Evolutionary conservation across 768 basidiomycete species (phyloP), one percentile per base, ranked within the genome.

Genomic region (Dendrothele bispora): DNA sequence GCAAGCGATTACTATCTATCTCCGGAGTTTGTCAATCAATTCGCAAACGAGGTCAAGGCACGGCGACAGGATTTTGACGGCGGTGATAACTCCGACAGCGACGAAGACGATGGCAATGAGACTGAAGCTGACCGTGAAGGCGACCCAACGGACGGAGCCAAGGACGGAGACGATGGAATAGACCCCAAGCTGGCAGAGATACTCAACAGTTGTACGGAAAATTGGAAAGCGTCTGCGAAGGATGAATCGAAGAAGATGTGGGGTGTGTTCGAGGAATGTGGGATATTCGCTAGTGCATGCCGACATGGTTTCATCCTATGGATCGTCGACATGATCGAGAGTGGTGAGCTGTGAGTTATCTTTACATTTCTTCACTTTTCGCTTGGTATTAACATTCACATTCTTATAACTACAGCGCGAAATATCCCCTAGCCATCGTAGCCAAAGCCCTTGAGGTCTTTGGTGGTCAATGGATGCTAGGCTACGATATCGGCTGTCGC

Each of bases 281-380:
- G 67, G 1, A 52, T 68, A 11, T 69, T 68, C 43, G 57, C 61
- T 1, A 35, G 44, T 50, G 53, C 46, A 10, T 62, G 60, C 27
- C 21, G 46, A 3, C 61, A 62, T 52, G 58, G 61, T 7, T 48
- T 58, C 1, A 30, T 53, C 11, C 39, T 55, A 5, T 48, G 34
- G 11, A 38, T 56, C 3, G 43, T 34, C 17, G 60, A 61, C 35
- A 56, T 59, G 60, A 45, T 59, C n/a, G 5, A 30, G 12, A 61
- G 60, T 37, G 54, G 61, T 5, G 54, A 62, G 37, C 54, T 62
- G 61, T 59, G 47, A 40, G 61, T 53, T 7, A 8, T n/a, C 22
- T 37, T 59, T 50, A 43, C 51, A 49, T 3, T 56, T 29, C 12
- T 14, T 12, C 18, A 12, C 12, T 21, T 42, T 42, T 18, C 30